Evolutionary conservation across 2,329 filamentous ascomycete genomes (phyloP).

Genomic region (Scytalidium sp.): DNA sequence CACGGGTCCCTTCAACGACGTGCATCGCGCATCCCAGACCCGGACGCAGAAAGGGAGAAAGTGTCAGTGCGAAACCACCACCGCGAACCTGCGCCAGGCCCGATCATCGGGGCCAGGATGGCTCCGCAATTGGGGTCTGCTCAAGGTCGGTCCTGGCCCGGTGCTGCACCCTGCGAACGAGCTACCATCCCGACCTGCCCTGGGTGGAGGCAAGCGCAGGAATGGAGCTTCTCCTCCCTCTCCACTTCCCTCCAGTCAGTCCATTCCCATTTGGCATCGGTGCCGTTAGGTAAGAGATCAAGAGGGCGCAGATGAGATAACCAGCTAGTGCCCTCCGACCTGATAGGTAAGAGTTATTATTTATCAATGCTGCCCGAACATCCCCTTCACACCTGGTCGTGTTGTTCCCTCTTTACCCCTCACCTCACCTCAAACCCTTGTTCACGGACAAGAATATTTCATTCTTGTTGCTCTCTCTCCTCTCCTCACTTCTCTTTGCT

Average conservation of each 20-base stretch:
- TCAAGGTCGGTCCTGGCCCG: no score
- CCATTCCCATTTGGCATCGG: neutral
- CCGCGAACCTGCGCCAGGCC: neutral
- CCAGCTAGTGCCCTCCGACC: neutral
- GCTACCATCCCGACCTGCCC: neutral
- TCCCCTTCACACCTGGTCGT: neutral
- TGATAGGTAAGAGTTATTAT: neutral
- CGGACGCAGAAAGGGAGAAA: no score
- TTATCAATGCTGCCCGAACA: neutral
- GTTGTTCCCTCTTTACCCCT: neutral
- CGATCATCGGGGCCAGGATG: neutral
- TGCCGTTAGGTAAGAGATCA: neutral
- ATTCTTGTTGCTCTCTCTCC: neutral
- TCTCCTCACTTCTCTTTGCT: neutral
- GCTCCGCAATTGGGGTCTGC: neutral
- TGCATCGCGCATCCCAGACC: no score
- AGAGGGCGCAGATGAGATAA: neutral
- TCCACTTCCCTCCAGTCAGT: slow-evolving; percentile 13
- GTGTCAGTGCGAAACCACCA: neutral
- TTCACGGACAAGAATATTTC: neutral
- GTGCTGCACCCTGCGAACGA: neutral
- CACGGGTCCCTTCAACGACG: no score
- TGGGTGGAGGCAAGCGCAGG: neutral
- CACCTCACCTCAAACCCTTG: no score
- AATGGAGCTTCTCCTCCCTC: neutral